Evolutionary conservation across 1,139 yeast genomes (phyloP), one percentile per base, ranked within the genome.

Genomic region (Yarrowia galli): DNA sequence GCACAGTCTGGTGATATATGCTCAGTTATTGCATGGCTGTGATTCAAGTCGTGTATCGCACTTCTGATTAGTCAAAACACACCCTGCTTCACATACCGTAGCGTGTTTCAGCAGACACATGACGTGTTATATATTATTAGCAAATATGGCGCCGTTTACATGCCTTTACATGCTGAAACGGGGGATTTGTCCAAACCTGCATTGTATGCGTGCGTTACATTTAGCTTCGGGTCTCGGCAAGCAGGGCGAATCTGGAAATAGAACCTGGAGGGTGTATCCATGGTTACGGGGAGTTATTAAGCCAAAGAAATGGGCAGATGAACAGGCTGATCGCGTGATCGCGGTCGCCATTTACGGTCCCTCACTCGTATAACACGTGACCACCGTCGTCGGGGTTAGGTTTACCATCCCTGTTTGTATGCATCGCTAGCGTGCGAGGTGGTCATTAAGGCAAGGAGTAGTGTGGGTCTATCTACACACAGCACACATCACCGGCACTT

Each of bases 401-500:
- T 54, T 54, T 40, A 25, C 46, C 25, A 36, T 38, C 46, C 61
- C n/a, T 40, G 60, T 38, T 54, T 8, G 60, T 2, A 25, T 38
- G 61, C 61, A n/a, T 38, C 61, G 40, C 35, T 54, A 40, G 46
- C n/a, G 61, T 25, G 46, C 45, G 46, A 22, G 45, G 60, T 53
- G 56, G 45, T 35, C 58, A 51, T 40, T 40, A 40, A 54, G 36
- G 46, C 46, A 38, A 38, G 36, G 46, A 25, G 48, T 28, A 2
- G 10, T 28, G 32, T 54, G 61, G 61, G 38, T 38, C 61, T 54
- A 54, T 16, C 28, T 25, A 36, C n/a, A n/a, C n/a, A n/a, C 60
- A 16, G 22, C 22, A 22, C 28, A 43, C 48, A 22, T 25, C 48
- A 53, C 61, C n/a, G 12, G 16, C 46, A 22, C 61, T 54, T 35